Percentiles rank a stretch among this genome's conserved stretches.
Evolutionary conservation across 2,329 filamentous ascomycete species (phyloP).

Genomic region (Albophoma yamanashiensis): DNA sequence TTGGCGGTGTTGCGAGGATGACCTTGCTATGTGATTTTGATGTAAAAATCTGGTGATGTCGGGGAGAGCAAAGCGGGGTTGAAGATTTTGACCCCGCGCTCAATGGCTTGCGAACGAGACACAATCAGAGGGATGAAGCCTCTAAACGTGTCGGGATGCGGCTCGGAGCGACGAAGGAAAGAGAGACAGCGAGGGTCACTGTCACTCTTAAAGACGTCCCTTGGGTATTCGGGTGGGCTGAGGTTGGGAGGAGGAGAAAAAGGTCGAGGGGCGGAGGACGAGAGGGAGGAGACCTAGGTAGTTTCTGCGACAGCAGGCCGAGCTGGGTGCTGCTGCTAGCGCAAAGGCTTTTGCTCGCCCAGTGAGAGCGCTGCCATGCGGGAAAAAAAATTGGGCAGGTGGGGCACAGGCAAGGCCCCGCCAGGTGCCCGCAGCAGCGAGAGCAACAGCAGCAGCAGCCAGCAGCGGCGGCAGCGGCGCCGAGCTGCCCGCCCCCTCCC

Average conservation of each 20-base stretch:
- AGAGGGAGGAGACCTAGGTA: slow-evolving; percentile 6
- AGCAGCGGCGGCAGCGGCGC: neutral
- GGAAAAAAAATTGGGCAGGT: slow-evolving; percentile 10
- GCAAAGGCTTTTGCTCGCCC: neutral
- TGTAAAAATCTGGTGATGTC: slow-evolving; percentile 12
- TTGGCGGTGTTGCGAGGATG: slow-evolving; percentile 66
- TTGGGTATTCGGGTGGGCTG: slow-evolving; percentile 13
- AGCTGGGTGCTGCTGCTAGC: neutral
- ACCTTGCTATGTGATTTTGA: slow-evolving; percentile 26
- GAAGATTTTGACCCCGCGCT: slow-evolving; percentile 30
- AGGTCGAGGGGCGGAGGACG: slow-evolving; percentile 8
- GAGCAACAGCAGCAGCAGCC: neutral
- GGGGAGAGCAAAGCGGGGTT: slow-evolving; percentile 33
- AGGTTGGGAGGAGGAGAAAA: slow-evolving; percentile 12
- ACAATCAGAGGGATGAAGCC: slow-evolving; percentile 3
- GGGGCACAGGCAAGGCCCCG: slow-evolving; percentile 7
- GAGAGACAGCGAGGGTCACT: slow-evolving; percentile 29
- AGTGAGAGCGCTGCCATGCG: slow-evolving; percentile 3
- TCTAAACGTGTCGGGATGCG: slow-evolving; percentile 8
- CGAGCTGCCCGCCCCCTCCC: too few relatives aligned
- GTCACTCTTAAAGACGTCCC: slow-evolving; percentile 28
- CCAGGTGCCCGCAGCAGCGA: neutral
- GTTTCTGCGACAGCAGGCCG: slow-evolving; percentile 10
- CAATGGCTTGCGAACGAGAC: slow-evolving; percentile 9
- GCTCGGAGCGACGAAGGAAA: slow-evolving; percentile 21